Evolutionary conservation across 768 basidiomycete species (phyloP), one percentile per base, ranked within the genome.

Genomic region (Coprinellus micaceus): DNA sequence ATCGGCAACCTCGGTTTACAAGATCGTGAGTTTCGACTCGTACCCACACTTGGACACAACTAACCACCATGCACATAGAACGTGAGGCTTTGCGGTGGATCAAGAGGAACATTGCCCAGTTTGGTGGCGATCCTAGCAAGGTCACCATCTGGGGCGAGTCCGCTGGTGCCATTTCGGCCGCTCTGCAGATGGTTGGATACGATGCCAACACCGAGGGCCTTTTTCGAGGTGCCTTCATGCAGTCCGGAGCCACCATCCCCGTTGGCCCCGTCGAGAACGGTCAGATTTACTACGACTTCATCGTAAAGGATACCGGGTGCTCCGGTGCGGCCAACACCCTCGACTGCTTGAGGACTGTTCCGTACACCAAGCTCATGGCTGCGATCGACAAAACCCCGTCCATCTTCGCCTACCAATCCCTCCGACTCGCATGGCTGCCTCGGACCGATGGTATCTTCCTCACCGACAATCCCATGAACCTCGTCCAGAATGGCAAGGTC

Each of bases 1-100:
- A 71, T 81, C 7, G 82, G 80, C 1, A 89, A 88, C 63, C 71
- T 86, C 21, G 87, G 87, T n/a, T 69, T 89, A 22, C 80, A 79
- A 55, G 86, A 88, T 69, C 82, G 82, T 82, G 61, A 66, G 81
- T 71, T 10, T 10, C 13, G 29, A 30, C 21, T n/a, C 11, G 21
- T n/a, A 17, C n/a, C n/a, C n/a, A n/a, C n/a, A n/a, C n/a, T n/a
- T n/a, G n/a, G n/a, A n/a, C n/a, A n/a, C n/a, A n/a, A n/a, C n/a
- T n/a, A n/a, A n/a, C n/a, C n/a, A n/a, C n/a, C n/a, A n/a, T n/a
- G n/a, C n/a, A n/a, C n/a, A n/a, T 66, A 86, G 80, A 83, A 63
- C 75, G 82, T 24, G 68, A 79, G 30, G 85, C 82, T 1, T 62
- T 89, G 6, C 67, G 79, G 54, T 89, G 87, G 87, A 72, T 89